Percentiles rank a stretch among this genome's conserved stretches.
Conservation (phyloP, 2,329 filamentous ascomycete genomes). For the Helotiales sp. region DNA sequence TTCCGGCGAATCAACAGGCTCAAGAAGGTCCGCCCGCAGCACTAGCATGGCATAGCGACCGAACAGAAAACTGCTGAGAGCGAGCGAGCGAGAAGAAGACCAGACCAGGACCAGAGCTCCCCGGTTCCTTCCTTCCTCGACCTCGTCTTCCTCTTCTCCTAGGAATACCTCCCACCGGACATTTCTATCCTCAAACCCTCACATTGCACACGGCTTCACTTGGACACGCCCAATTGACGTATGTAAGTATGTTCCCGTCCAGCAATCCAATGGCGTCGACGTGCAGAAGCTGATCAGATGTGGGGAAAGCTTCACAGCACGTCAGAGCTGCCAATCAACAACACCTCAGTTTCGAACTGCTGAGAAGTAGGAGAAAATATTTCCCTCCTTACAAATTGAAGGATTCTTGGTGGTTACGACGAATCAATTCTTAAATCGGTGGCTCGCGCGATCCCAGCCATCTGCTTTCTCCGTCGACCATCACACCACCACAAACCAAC, state of each 20-base stretch:
- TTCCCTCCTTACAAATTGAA: neutral
- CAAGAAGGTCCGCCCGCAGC: neutral
- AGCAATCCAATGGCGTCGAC: neutral
- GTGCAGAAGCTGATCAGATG: slow-evolving; percentile 9
- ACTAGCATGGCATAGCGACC: neutral
- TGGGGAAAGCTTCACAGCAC: slow-evolving; percentile 15
- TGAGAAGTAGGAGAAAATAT: neutral
- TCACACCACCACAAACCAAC: slow-evolving; percentile 1
- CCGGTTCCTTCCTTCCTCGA: neutral
- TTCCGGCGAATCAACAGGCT: neutral
- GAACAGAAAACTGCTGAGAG: neutral
- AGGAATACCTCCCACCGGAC: neutral
- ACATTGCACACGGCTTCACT: neutral
- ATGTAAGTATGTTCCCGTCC: slow-evolving; percentile 4
- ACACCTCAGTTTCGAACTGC: neutral
- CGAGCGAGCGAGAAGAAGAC: neutral
- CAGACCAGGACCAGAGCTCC: neutral
- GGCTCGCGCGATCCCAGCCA: neutral
- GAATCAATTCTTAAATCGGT: neutral
- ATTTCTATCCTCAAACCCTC: neutral
- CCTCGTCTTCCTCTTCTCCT: neutral
- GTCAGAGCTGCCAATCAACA: slow-evolving; percentile 7
- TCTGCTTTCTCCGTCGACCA: slow-evolving; percentile 1
- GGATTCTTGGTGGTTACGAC: neutral
- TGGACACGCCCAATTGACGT: neutral